phyloP scores from a whole-genome alignment of 2,329 filamentous ascomycete genomes.

The Pseudomassariella vexata region DNA sequence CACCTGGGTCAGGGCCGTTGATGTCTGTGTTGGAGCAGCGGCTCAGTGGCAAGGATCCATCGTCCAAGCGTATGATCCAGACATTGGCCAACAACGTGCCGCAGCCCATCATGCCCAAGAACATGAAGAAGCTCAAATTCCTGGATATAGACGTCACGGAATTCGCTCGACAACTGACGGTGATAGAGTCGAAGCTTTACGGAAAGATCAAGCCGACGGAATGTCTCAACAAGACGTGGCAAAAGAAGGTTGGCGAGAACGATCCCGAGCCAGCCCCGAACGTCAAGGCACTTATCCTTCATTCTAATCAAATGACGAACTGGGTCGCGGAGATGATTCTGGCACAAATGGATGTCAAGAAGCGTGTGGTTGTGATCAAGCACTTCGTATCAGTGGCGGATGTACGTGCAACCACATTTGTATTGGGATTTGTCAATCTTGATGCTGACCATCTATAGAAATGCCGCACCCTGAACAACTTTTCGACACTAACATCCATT shows the following conservation, averaged over 20 bases:
- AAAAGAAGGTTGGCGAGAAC: conserved; percentile 82
- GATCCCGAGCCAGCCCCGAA: conserved; percentile 85
- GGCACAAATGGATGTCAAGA: conserved; percentile 89
- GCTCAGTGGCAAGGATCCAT: conserved; percentile 79
- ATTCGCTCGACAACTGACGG: conserved; percentile 94
- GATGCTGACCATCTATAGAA: conserved; percentile 52
- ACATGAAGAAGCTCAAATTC: conserved; percentile 99
- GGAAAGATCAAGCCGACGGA: conserved; percentile 94
- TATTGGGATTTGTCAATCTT: conserved; percentile 10
- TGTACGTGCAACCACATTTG: conserved; percentile 49
- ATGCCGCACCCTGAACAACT: conserved; percentile 92
- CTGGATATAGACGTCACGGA: conserved; percentile 93
- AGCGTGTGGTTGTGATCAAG: conserved; percentile 94
- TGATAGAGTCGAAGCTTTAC: conserved; percentile 92
- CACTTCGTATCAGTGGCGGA: conserved; percentile 96
- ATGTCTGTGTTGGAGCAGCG: conserved; percentile 87
- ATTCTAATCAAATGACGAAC: conserved; percentile 98
- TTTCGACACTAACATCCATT: conserved; percentile 94
- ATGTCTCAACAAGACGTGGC: conserved; percentile 98
- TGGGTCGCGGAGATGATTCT: conserved; percentile 99
- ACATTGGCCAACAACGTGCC: conserved; percentile 80
- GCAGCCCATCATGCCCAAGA: conserved; percentile 88
- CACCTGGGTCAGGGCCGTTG: conserved; percentile 77
- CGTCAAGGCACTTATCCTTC: conserved; percentile 91
- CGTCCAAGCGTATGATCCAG: conserved; percentile 78